These are phyloP conservation scores for Ascochyta clinopodiicola DNA, from an alignment of 2,329 filamentous ascomycete species.

Conservation along the genomic window DNA sequence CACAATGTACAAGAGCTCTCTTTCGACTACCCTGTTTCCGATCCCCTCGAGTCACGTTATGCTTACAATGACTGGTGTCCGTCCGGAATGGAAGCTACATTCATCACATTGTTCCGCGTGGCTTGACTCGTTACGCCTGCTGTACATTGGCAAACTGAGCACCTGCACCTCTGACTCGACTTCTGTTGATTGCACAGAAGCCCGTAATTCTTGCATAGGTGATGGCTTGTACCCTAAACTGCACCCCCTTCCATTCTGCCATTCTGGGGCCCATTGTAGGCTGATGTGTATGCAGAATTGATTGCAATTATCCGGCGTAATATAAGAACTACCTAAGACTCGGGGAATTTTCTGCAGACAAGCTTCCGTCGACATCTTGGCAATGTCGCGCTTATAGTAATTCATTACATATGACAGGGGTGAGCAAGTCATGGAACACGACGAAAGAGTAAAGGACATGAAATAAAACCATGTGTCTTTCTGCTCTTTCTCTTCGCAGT, in stretches of 20 bases:
- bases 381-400: background rate
- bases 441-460: background rate
- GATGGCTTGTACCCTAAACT: background rate
- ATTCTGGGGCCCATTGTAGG: background rate
- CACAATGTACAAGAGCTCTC: too few relatives aligned
- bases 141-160: too few relatives aligned
- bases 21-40: too few relatives aligned
- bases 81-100: too few relatives aligned
- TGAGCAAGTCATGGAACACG: slow-evolving; percentile 3
- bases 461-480: background rate
- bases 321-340: background rate
- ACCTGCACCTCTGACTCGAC: too few relatives aligned
- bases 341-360: background rate
- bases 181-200: background rate
- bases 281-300: background rate
- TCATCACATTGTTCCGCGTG: too few relatives aligned
- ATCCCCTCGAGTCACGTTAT: too few relatives aligned
- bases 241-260: background rate
- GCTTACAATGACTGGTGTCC: too few relatives aligned
- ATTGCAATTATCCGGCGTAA: background rate
- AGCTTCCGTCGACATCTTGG: slow-evolving; percentile 1
- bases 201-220: background rate
- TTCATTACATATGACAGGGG: slow-evolving; percentile 1
- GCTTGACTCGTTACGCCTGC: too few relatives aligned
- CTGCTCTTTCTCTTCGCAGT: background rate